Evolutionary conservation across 2,329 filamentous ascomycete species (phyloP).

Genomic region (Ascochyta viciae-villosae): DNA sequence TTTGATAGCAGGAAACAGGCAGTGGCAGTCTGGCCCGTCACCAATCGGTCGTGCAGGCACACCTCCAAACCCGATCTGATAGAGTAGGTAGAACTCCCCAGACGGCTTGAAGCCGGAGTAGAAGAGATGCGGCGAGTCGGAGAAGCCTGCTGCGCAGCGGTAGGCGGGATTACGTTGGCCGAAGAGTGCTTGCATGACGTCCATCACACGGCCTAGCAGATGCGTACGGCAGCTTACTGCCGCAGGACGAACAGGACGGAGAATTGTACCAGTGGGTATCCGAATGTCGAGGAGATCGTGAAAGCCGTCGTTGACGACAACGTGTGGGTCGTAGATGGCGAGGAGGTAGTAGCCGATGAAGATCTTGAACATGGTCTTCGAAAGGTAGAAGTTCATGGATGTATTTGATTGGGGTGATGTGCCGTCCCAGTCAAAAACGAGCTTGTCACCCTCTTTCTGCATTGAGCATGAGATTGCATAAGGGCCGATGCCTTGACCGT

Average conservation of each 20-base stretch:
- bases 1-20: constrained; percentile 60
- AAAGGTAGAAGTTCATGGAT: constrained; percentile 59
- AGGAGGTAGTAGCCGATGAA: constrained; percentile 59
- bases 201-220: constrained; percentile 56
- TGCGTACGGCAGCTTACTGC: constrained; percentile 58
- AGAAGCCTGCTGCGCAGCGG: constrained; percentile 59
- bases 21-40: constrained; percentile 60
- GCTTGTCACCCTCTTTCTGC: constrained; percentile 53
- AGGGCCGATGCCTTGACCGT: constrained; percentile 55
- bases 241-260: constrained; percentile 57
- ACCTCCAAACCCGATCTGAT: constrained; percentile 60
- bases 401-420: constrained; percentile 57
- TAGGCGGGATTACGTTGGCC: constrained; percentile 57
- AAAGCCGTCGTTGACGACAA: constrained; percentile 60
- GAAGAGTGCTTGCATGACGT: constrained; percentile 60
- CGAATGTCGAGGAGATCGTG: constrained; percentile 58
- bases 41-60: constrained; percentile 57
- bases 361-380: constrained; percentile 60
- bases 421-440: constrained; percentile 59
- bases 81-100: constrained; percentile 59
- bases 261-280: constrained; percentile 55
- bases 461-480: constrained; percentile 58
- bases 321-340: constrained; percentile 57
- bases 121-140: constrained; percentile 60
- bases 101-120: constrained; percentile 59